Conservation (phyloP, 352 stramenopile species). For the Halophytophthora polymorphica region DNA sequence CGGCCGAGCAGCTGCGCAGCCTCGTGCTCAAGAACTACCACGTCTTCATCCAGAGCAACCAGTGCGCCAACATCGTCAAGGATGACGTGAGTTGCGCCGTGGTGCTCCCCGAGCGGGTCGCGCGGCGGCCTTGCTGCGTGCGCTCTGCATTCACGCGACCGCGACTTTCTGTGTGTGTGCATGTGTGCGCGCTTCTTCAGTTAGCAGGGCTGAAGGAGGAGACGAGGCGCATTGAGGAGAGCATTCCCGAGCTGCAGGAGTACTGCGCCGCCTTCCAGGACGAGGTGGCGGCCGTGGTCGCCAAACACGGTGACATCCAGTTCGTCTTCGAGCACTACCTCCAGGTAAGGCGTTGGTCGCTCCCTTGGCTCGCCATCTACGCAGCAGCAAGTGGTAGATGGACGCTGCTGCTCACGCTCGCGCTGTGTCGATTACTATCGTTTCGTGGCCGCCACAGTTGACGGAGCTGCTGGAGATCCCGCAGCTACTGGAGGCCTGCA, state of each 20-base stretch:
- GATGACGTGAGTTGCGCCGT: slow-evolving; percentile 42
- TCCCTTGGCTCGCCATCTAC: background rate
- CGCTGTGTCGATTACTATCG: slow-evolving; percentile 12
- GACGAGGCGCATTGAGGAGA: slow-evolving; percentile 38
- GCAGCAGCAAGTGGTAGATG: background rate
- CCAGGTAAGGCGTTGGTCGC: slow-evolving; percentile 29
- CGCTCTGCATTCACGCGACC: background rate
- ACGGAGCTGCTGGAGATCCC: slow-evolving; percentile 98
- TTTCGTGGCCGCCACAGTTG: slow-evolving; percentile 49
- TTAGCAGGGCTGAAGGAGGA: slow-evolving; percentile 71
- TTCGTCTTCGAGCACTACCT: slow-evolving; percentile 91
- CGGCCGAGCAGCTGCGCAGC: slow-evolving; percentile 66
- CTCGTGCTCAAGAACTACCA: slow-evolving; percentile 89
- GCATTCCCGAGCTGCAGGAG: slow-evolving; percentile 55
- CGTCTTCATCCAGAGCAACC: slow-evolving; percentile 90
- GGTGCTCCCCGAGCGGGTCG: too few relatives aligned
- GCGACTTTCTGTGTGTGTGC: slow-evolving; percentile 4
- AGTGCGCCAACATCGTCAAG: slow-evolving; percentile 80
- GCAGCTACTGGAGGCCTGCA: slow-evolving; percentile 96
- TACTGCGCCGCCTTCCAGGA: slow-evolving; percentile 50
- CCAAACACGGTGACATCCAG: slow-evolving; percentile 79
- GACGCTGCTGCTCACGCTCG: background rate
- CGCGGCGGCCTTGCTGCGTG: background rate
- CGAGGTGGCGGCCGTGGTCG: slow-evolving; percentile 53
- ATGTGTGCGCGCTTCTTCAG: slow-evolving; percentile 19